Conservation (phyloP, 257 asterid species). For the Jasminum sambac region DNA sequence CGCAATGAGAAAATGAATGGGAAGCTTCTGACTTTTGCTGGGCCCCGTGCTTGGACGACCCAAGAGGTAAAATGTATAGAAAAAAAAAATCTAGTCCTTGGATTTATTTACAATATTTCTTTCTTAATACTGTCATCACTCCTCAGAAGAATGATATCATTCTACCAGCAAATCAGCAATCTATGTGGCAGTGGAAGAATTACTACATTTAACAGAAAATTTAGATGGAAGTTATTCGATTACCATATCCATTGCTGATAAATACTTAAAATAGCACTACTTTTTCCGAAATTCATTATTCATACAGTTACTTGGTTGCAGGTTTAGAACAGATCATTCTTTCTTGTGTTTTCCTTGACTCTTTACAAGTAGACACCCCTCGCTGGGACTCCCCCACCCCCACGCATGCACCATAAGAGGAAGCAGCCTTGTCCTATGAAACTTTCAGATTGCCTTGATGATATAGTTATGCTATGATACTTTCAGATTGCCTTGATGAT, state of each 20-base stretch:
- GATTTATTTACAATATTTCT: background rate
- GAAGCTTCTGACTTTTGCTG: constrained; percentile 90
- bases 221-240: no score
- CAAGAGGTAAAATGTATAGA: constrained; percentile 70
- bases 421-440: background rate
- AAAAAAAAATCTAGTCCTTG: background rate
- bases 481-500: background rate
- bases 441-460: background rate
- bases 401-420: background rate
- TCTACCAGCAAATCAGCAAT: no score
- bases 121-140: background rate
- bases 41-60: constrained; percentile 99
- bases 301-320: background rate
- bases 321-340: background rate
- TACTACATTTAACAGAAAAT: no score
- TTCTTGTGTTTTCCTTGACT: background rate
- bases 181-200: no score
- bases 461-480: background rate
- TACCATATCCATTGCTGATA: no score
- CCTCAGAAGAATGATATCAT: no score
- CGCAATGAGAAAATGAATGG: constrained; percentile 85
- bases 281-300: background rate
- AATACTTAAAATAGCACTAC: no score
- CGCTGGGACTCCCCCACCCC: background rate
- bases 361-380: background rate